A percentile compares a stretch with the other conserved stretches of the same genome.
phyloP scores from a whole-genome alignment of 2,329 filamentous ascomycete genomes.

The Akanthomyces uredinophilus region DNA sequence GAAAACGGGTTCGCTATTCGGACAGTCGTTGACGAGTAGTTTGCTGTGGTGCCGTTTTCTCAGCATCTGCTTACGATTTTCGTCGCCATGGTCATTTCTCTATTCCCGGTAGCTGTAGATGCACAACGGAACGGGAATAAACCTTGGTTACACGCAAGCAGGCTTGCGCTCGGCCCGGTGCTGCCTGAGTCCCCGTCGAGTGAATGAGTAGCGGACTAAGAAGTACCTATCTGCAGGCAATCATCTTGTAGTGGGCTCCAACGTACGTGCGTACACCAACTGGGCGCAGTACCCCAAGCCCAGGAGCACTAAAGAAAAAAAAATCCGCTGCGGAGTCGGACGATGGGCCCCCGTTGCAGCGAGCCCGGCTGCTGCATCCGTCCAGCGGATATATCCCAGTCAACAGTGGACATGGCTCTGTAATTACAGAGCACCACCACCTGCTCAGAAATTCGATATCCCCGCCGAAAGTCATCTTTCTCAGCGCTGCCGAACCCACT shows the following conservation, averaged over 20 bases:
- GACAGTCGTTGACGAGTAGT: no score
- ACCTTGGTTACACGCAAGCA: background rate
- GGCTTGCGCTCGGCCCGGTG: background rate
- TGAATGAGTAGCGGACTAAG: no score
- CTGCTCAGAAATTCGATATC: background rate
- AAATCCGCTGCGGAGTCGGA: background rate
- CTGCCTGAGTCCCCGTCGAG: no score
- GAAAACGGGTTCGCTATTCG: no score
- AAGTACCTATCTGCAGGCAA: background rate
- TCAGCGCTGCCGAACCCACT: background rate
- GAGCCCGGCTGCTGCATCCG: constrained; percentile 7
- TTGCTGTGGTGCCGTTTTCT: no score
- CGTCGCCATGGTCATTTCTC: no score
- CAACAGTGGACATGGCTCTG: background rate
- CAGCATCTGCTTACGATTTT: no score
- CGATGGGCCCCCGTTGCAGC: background rate
- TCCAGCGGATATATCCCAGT: background rate
- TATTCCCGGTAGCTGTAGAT: no score
- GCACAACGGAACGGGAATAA: no score
- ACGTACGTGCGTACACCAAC: no score
- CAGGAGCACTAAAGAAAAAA: background rate
- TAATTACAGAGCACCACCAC: background rate
- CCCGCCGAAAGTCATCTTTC: background rate
- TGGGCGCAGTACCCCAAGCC: background rate
- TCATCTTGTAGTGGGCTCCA: no score